These are phyloP conservation scores for Botrytis medusae DNA, from an alignment of 2,329 filamentous ascomycete species.

Conservation along the genomic window DNA sequence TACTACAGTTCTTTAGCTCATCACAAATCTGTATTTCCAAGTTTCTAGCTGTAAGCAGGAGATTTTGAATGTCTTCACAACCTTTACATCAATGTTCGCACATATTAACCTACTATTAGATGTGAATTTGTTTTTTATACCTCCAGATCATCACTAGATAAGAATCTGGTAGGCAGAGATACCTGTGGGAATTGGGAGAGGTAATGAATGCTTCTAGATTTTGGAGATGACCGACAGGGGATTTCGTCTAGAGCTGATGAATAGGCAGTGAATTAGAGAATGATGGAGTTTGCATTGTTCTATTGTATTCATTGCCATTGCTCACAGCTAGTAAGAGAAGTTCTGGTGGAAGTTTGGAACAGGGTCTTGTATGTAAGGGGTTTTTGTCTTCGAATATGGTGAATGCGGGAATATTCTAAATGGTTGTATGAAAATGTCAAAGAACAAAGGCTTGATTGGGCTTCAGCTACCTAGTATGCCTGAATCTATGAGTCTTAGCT, in stretches of 20 bases:
- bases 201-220: too few relatives aligned
- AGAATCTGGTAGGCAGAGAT: neutral
- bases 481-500: neutral
- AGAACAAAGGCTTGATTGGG: too few relatives aligned
- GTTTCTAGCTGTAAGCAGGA: too few relatives aligned
- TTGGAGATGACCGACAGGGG: too few relatives aligned
- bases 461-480: neutral
- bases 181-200: neutral
- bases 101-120: too few relatives aligned
- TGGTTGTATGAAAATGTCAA: too few relatives aligned
- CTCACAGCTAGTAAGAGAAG: too few relatives aligned
- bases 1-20: too few relatives aligned
- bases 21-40: too few relatives aligned
- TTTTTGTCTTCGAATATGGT: neutral
- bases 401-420: too few relatives aligned
- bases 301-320: neutral
- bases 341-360: neutral
- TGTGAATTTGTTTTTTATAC: neutral
- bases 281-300: neutral
- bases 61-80: too few relatives aligned
- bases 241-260: fast-evolving
- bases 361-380: too few relatives aligned
- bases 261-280: neutral
- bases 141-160: fast-evolving
- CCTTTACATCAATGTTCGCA: neutral